These are phyloP conservation scores for Termitomyces sp. DNA, from an alignment of 768 basidiomycete genomes.

Conservation along the genomic window DNA sequence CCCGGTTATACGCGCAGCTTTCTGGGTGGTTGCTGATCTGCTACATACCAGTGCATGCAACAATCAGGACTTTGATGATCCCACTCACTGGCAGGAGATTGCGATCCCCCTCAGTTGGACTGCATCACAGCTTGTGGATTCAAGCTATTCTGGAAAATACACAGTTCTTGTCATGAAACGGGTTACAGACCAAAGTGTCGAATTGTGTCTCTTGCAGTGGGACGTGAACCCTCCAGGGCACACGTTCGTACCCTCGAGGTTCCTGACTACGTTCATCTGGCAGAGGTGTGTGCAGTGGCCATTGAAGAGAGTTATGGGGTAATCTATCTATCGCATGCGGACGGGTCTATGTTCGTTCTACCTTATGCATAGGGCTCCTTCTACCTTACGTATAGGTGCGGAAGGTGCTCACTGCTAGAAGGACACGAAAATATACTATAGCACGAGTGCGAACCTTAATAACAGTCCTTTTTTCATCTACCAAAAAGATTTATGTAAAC, in stretches of 20 bases:
- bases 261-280: slow-evolving; percentile 4
- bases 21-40: too few species aligned
- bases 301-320: slow-evolving; percentile 11
- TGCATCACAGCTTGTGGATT: not conserved
- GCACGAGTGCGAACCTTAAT: too few species aligned
- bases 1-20: too few species aligned
- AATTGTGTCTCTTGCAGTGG: not conserved
- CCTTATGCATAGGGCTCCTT: slow-evolving; percentile 8
- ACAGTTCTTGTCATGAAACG: not conserved
- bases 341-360: slow-evolving; percentile 6
- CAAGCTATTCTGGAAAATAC: slow-evolving; percentile 4
- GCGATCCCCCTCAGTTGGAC: not conserved
- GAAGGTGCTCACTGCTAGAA: too few species aligned
- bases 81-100: not conserved
- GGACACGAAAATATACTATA: too few species aligned
- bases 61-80: too few species aligned
- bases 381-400: too few species aligned
- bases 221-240: not conserved
- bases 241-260: slow-evolving; percentile 1
- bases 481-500: too few species aligned
- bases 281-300: slow-evolving; percentile 3
- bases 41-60: too few species aligned
- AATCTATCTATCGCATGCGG: slow-evolving; percentile 8
- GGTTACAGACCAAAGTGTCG: too few species aligned
- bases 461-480: too few species aligned